A percentile compares a stretch with the other conserved stretches of the same genome.
Evolutionary conservation across 1,284 basidiomycete genomes (phyloP).

Genomic region (Sanghuangporus weigelae): DNA sequence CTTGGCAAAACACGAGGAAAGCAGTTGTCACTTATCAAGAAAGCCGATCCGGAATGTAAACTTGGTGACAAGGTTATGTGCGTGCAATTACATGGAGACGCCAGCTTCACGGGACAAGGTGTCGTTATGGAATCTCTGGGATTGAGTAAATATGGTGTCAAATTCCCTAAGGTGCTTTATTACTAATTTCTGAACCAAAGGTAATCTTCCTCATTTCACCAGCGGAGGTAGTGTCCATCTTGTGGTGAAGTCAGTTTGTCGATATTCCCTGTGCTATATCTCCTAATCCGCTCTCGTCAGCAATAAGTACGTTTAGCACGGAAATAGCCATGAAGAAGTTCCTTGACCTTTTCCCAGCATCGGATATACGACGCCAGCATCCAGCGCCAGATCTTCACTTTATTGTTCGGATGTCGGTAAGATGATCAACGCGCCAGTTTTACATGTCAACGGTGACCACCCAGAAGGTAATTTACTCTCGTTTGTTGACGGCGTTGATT

Average conservation of each 20-base stretch:
- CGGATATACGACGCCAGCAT: constrained; percentile 85
- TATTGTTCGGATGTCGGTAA: constrained; percentile 90
- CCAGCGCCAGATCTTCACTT: constrained; percentile 73
- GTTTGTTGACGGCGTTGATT: background rate
- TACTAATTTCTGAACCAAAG: constrained; percentile 33
- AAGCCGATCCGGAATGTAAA: constrained; percentile 55
- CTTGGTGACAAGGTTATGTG: constrained; percentile 84
- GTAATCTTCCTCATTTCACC: constrained; percentile 83
- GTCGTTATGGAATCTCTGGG: constrained; percentile 86
- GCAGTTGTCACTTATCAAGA: constrained; percentile 78
- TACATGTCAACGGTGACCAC: constrained; percentile 90
- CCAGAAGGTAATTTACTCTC: constrained; percentile 61
- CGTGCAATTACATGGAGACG: constrained; percentile 87
- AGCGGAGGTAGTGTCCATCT: constrained; percentile 86
- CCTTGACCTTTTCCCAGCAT: constrained; percentile 45
- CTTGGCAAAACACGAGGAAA: constrained; percentile 89
- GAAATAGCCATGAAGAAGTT: background rate
- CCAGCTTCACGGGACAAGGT: constrained; percentile 86
- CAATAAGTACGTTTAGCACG: constrained; percentile 39
- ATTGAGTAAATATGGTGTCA: constrained; percentile 47
- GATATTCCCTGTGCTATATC: background rate
- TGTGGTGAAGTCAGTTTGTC: constrained; percentile 75
- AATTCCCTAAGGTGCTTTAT: background rate
- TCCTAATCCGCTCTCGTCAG: constrained; percentile 27
- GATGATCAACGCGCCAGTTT: constrained; percentile 81